Evolutionary conservation across 768 basidiomycete species (phyloP).

Genomic region (Psilocybe tampanensis): DNA sequence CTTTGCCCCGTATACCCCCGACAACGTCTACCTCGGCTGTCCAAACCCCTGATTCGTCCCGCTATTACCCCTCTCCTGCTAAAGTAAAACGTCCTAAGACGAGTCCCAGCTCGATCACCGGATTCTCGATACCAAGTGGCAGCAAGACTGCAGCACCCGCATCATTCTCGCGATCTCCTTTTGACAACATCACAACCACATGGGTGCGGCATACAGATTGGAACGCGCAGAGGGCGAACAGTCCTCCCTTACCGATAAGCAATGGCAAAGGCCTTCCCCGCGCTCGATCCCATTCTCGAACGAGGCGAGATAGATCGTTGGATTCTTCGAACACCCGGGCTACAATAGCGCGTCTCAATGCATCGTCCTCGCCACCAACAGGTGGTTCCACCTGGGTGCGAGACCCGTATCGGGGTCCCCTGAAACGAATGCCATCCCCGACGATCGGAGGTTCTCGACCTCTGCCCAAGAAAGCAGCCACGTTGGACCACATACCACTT

Average conservation of each 20-base stretch:
- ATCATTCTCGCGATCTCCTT: background rate
- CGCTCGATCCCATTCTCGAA: constrained; percentile 25
- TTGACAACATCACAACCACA: background rate
- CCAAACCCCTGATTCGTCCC: background rate
- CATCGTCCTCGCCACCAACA: background rate
- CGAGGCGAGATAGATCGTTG: constrained; percentile 21
- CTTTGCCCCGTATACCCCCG: constrained; percentile 26
- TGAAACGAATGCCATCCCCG: constrained; percentile 6
- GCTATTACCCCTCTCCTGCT: constrained; percentile 1
- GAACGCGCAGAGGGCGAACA: background rate
- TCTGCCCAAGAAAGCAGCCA: constrained; percentile 6
- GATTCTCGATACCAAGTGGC: constrained; percentile 5
- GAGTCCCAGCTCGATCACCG: constrained; percentile 22
- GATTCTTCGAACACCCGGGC: constrained; percentile 14
- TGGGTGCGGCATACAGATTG: background rate
- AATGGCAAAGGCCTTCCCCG: constrained; percentile 13
- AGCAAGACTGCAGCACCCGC: background rate
- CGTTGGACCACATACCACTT: constrained; percentile 1
- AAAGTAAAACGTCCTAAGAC: constrained; percentile 27
- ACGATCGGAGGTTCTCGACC: constrained; percentile 11
- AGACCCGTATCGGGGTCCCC: background rate
- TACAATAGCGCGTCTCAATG: background rate
- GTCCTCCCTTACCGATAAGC: constrained; percentile 6
- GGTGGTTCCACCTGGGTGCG: background rate
- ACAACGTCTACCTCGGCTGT: constrained; percentile 1